Percentiles rank a stretch among this genome's conserved stretches.
These are phyloP conservation scores for Trichothecium roseum DNA, from an alignment of 2,329 filamentous ascomycete genomes.

Conservation along the genomic window DNA sequence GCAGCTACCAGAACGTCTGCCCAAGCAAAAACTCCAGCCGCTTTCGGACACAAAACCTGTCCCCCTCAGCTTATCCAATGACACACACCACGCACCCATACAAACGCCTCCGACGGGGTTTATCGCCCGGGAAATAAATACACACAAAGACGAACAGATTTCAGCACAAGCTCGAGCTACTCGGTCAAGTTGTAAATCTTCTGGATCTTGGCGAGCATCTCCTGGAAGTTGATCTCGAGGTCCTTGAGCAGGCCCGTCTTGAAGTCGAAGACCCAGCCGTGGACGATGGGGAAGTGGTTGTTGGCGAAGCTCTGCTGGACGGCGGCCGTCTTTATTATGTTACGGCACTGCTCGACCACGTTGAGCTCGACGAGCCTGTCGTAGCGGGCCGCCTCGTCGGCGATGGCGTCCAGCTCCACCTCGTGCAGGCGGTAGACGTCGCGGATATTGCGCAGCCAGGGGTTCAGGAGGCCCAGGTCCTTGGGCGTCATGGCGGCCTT, in stretches of 20 bases:
- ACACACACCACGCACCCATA: not conserved
- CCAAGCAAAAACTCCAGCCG: too few relatives aligned
- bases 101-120: not conserved
- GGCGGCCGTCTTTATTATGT: constrained; percentile 67
- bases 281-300: constrained; percentile 57
- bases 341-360: constrained; percentile 66
- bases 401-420: constrained; percentile 54
- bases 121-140: too few relatives aligned
- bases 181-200: constrained; percentile 52
- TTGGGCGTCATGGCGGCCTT: constrained; percentile 64
- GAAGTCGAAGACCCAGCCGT: constrained; percentile 66
- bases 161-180: too few relatives aligned
- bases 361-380: constrained; percentile 75
- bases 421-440: constrained; percentile 66
- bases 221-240: constrained; percentile 51
- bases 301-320: constrained; percentile 62
- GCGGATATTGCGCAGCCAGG: constrained; percentile 64
- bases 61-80: too few relatives aligned
- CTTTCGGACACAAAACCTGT: too few relatives aligned
- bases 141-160: too few relatives aligned
- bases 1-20: too few relatives aligned
- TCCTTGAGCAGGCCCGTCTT: constrained; percentile 57
- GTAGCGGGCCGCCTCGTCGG: constrained; percentile 49
- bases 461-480: constrained; percentile 61
- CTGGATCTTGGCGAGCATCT: constrained; percentile 44